Conservation (phyloP, 164 flowering plant genomes). For the Magnolia officinalis region DNA sequence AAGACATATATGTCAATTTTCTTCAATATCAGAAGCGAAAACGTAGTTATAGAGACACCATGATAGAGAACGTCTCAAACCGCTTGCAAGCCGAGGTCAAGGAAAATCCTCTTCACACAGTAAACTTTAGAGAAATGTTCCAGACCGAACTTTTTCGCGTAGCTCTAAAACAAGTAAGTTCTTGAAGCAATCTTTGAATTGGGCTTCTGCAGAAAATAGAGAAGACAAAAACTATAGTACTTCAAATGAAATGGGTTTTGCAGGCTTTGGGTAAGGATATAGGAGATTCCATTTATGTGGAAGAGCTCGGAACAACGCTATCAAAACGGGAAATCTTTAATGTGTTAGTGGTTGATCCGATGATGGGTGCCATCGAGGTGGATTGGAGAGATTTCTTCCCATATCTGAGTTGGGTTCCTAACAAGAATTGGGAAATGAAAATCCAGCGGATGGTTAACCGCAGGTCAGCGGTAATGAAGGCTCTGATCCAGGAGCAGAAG, state of each 20-base stretch:
- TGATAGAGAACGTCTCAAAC: constrained; percentile 47
- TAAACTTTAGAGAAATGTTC: constrained; percentile 58
- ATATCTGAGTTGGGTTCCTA: constrained; percentile 85
- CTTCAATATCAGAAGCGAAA: constrained; percentile 51
- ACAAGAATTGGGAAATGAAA: constrained; percentile 51
- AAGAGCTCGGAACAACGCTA: constrained; percentile 55
- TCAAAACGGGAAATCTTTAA: constrained; percentile 59
- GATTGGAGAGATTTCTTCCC: constrained; percentile 99
- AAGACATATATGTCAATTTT: not conserved
- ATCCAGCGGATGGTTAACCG: constrained; percentile 42
- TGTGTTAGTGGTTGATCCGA: constrained; percentile 57
- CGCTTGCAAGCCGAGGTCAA: constrained; percentile 34
- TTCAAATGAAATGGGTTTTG: constrained; percentile 2
- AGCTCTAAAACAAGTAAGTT: constrained; percentile 70
- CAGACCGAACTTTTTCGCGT: constrained; percentile 68
- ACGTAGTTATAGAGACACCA: constrained; percentile 51
- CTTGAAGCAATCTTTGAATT: not conserved
- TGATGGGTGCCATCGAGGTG: constrained; percentile 90
- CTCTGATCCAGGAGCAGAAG: constrained; percentile 54
- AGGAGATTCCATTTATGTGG: constrained; percentile 52
- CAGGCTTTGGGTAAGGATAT: constrained; percentile 81
- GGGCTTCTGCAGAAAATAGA: not conserved
- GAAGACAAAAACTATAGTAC: not conserved
- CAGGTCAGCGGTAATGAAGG: constrained; percentile 60
- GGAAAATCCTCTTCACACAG: constrained; percentile 38